Conservation (phyloP, 2,329 filamentous ascomycete genomes). For the Lithohypha guttulata region DNA sequence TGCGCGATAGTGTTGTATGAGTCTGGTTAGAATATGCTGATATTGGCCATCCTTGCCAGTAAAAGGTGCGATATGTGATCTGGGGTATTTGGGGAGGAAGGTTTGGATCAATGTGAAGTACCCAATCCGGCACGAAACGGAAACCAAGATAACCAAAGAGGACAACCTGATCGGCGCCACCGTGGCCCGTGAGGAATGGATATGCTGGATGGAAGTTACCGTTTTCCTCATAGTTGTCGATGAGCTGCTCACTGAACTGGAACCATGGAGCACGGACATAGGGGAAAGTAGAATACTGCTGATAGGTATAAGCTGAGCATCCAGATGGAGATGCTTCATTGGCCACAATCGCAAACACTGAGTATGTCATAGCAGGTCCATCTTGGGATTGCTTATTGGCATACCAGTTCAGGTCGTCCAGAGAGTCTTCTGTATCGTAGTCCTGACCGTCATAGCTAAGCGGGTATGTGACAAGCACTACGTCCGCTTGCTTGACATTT, state of each 20-base stretch:
- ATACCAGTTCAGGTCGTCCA: slow-evolving; percentile 57
- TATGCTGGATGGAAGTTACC: slow-evolving; percentile 59
- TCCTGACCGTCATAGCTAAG: slow-evolving; percentile 47
- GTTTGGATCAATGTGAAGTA: slow-evolving; percentile 50
- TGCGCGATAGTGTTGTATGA: slow-evolving; percentile 51
- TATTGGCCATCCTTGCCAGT: slow-evolving; percentile 56
- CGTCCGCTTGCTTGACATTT: slow-evolving; percentile 59
- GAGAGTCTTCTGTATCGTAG: slow-evolving; percentile 38
- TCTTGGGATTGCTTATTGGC: slow-evolving; percentile 56
- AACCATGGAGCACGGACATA: slow-evolving; percentile 58
- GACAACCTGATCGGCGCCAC: slow-evolving; percentile 56
- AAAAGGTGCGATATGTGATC: slow-evolving; percentile 51
- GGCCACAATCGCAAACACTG: slow-evolving; percentile 56
- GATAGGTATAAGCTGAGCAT: slow-evolving; percentile 58
- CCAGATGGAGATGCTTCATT: slow-evolving; percentile 55
- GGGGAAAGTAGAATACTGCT: slow-evolving; percentile 51
- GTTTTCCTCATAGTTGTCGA: slow-evolving; percentile 50
- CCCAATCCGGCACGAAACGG: slow-evolving; percentile 47
- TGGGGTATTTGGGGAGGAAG: slow-evolving; percentile 55
- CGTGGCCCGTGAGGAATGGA: slow-evolving; percentile 61
- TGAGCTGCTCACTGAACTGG: slow-evolving; percentile 59
- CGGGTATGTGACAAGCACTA: slow-evolving; percentile 56
- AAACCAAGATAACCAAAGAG: slow-evolving; percentile 59
- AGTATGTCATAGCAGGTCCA: slow-evolving; percentile 64
- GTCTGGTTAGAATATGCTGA: slow-evolving; percentile 51